Evolutionary conservation across 2,329 filamentous ascomycete species (phyloP).

Genomic region (Dendryphion nanum): DNA sequence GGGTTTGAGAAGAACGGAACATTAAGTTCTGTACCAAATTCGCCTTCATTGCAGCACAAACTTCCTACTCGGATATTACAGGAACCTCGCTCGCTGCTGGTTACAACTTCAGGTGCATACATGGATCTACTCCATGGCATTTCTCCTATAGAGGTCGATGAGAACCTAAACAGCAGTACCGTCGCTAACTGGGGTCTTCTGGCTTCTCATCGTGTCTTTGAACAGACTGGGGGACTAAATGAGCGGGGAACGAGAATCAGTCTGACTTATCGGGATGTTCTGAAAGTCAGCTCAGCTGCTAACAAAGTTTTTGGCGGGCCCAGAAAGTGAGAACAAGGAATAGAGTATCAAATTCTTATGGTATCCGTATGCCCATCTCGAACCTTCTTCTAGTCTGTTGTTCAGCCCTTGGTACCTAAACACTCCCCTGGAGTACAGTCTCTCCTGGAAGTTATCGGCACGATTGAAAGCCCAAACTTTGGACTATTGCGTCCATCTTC

Average conservation of each 20-base stretch:
- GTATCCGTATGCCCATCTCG: too few relatives aligned
- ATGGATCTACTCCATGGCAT: slow-evolving; percentile 74
- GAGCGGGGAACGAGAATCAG: slow-evolving; percentile 64
- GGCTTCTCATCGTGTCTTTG: slow-evolving; percentile 45
- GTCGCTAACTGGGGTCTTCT: slow-evolving; percentile 70
- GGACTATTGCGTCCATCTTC: too few relatives aligned
- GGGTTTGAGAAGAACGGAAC: neutral
- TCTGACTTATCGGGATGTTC: slow-evolving; percentile 82
- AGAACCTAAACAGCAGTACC: slow-evolving; percentile 58
- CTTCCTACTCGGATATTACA: slow-evolving; percentile 64
- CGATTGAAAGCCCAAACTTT: too few relatives aligned
- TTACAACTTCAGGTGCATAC: slow-evolving; percentile 69
- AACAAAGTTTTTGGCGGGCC: slow-evolving; percentile 30
- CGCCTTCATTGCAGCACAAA: slow-evolving; percentile 7
- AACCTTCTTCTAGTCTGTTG: too few relatives aligned
- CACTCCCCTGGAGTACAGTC: too few relatives aligned
- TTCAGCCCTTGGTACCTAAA: too few relatives aligned
- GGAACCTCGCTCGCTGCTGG: slow-evolving; percentile 76
- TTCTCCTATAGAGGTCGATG: slow-evolving; percentile 62
- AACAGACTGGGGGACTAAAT: slow-evolving; percentile 52
- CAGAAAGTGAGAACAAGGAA: slow-evolving; percentile 5
- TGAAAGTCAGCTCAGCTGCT: slow-evolving; percentile 43
- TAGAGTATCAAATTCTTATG: too few relatives aligned
- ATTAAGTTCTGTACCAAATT: neutral
- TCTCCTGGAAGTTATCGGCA: too few relatives aligned